Conservation (phyloP, 2,329 filamentous ascomycete species). For the Stagonosporopsis cucurbitacearum region DNA sequence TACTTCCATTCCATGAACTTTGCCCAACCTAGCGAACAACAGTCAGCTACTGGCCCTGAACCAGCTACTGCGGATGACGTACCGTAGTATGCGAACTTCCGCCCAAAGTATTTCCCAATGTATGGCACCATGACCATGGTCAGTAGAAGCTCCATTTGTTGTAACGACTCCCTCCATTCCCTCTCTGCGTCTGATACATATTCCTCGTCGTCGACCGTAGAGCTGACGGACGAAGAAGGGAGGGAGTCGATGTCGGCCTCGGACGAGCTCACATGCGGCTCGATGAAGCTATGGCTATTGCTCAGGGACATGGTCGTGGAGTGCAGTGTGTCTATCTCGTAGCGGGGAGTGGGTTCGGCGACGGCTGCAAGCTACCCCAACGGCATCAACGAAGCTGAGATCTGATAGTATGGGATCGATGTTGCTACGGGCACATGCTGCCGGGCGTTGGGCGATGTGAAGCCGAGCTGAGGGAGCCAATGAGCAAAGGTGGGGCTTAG, state of each 20-base stretch:
- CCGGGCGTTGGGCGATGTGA: constrained; percentile 25
- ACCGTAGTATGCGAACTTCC: constrained; percentile 98
- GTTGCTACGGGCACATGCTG: constrained; percentile 16
- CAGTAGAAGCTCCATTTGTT: constrained; percentile 89
- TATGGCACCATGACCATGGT: constrained; percentile 96
- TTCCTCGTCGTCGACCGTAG: constrained; percentile 63
- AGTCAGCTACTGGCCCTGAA: constrained; percentile 4
- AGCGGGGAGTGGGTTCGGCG: background rate
- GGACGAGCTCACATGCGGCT: constrained; percentile 38
- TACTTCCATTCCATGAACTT: constrained; percentile 96
- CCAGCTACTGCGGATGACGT: constrained; percentile 49
- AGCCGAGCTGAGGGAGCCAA: constrained; percentile 28
- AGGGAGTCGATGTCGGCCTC: constrained; percentile 57
- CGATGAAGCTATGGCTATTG: constrained; percentile 48
- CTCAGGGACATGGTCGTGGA: constrained; percentile 43
- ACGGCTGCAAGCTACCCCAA: constrained; percentile 23
- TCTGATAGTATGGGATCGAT: constrained; percentile 9
- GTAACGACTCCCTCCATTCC: constrained; percentile 93
- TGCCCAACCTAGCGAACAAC: constrained; percentile 77
- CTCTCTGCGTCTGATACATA: constrained; percentile 82
- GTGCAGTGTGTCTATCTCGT: background rate
- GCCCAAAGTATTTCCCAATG: constrained; percentile 90
- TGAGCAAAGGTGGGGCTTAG: constrained; percentile 35
- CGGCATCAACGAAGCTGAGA: constrained; percentile 25
- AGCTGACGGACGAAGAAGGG: constrained; percentile 59